These are phyloP conservation scores for Gossypium anomalum DNA, from an alignment of 345 rosid species.

Conservation along the genomic window DNA sequence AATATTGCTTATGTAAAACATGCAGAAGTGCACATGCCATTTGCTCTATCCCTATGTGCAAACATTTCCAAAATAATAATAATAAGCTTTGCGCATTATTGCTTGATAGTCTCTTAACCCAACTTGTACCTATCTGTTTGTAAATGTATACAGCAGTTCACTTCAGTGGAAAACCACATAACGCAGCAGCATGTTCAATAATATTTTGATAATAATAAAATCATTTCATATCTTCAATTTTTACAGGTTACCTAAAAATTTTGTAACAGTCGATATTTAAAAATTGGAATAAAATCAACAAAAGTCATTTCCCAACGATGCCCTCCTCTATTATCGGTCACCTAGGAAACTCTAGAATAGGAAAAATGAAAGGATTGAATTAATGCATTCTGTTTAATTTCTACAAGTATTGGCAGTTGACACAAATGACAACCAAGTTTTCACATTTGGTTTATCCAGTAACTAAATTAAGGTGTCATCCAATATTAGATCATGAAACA, in stretches of 20 bases:
- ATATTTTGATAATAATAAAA: not conserved
- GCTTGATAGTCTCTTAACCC: not conserved
- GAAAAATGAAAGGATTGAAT: not conserved
- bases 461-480: not conserved
- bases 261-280: not conserved
- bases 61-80: not conserved
- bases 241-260: not conserved
- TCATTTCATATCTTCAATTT: not conserved
- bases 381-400: not conserved
- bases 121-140: not conserved
- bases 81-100: not conserved
- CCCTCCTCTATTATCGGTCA: not conserved
- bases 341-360: slow-evolving; percentile 1
- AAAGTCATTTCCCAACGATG: not conserved
- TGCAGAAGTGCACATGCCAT: not conserved
- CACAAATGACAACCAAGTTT: not conserved
- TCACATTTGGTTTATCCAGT: not conserved
- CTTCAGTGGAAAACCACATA: not conserved
- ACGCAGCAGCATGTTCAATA: not conserved
- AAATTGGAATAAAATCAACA: not conserved
- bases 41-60: not conserved
- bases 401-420: not conserved
- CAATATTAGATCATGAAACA: not conserved
- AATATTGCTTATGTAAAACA: not conserved
- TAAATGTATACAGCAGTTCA: not conserved